A percentile compares a stretch with the other conserved stretches of the same genome.
Evolutionary conservation across 2,329 filamentous ascomycete genomes (phyloP).

Genomic region (Sporothrix globosa): DNA sequence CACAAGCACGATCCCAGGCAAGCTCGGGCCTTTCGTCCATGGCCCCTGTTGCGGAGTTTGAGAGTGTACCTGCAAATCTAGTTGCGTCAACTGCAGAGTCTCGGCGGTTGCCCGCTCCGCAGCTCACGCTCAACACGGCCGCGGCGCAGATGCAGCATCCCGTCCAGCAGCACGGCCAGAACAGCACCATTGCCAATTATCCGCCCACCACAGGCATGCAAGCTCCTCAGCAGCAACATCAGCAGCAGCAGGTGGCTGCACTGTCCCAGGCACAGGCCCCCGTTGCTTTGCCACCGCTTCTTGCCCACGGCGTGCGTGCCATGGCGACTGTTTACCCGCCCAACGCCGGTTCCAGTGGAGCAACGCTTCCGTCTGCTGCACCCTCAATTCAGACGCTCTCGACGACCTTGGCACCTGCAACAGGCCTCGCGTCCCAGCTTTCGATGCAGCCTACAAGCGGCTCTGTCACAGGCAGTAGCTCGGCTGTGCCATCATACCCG

Average conservation of each 20-base stretch:
- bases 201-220: not conserved
- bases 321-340: slow-evolving; percentile 76
- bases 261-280: slow-evolving; percentile 46
- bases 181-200: not conserved
- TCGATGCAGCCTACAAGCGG: slow-evolving; percentile 23
- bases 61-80: not conserved
- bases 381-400: slow-evolving; percentile 43
- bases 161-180: not conserved
- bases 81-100: slow-evolving; percentile 39
- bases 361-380: slow-evolving; percentile 44
- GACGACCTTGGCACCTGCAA: not conserved
- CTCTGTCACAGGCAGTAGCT: slow-evolving; percentile 29
- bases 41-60: not conserved
- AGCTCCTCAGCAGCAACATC: not conserved
- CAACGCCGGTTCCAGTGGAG: slow-evolving; percentile 44
- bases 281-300: slow-evolving; percentile 65
- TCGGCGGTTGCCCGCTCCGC: slow-evolving; percentile 68
- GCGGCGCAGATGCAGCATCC: slow-evolving; percentile 34
- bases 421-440: slow-evolving; percentile 20
- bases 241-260: slow-evolving; percentile 23
- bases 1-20: not conserved
- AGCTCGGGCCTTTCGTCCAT: not conserved
- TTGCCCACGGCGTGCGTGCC: slow-evolving; percentile 65
- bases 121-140: slow-evolving; percentile 66
- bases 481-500: slow-evolving; percentile 34